Conservation (phyloP, 2,329 filamentous ascomycete species). For the Keithomyces neogunnii region DNA sequence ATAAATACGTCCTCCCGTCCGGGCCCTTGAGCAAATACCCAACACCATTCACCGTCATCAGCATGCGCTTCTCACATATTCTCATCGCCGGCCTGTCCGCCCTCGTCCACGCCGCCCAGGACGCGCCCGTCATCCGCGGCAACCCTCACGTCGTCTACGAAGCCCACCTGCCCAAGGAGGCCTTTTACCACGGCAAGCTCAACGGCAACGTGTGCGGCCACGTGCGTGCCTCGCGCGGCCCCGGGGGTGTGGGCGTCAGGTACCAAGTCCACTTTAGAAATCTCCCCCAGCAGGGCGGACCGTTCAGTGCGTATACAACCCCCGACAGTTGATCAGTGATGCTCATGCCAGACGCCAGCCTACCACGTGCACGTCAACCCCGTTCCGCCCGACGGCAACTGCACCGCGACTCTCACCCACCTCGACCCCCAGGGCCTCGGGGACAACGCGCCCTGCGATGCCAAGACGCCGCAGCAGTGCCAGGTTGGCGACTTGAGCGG, state of each 20-base stretch:
- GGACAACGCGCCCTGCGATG: conserved; percentile 53
- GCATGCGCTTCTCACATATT: not conserved
- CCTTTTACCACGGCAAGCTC: conserved; percentile 45
- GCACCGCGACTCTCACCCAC: conserved; percentile 57
- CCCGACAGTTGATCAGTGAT: not conserved
- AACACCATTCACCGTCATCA: conserved; percentile 14
- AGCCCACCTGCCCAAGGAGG: conserved; percentile 45
- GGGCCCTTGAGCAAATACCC: not conserved
- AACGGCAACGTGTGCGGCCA: conserved; percentile 36
- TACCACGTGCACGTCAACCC: conserved; percentile 66
- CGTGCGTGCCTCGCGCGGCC: conserved; percentile 36
- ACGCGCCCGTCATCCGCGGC: conserved; percentile 42
- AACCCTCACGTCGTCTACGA: conserved; percentile 50
- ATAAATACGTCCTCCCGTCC: not conserved
- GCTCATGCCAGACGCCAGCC: conserved; percentile 30
- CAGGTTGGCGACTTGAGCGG: conserved; percentile 70
- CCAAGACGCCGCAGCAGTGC: conserved; percentile 50
- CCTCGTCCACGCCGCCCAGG: conserved; percentile 21
- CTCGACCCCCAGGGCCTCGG: conserved; percentile 63
- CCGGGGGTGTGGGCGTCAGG: conserved; percentile 44
- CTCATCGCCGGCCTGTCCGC: conserved; percentile 18
- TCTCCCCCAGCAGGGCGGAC: conserved; percentile 47
- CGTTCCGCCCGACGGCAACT: conserved; percentile 61
- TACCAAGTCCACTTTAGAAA: conserved; percentile 49
- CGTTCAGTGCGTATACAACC: conserved; percentile 43